Percentiles rank a stretch among this genome's conserved stretches.
These are phyloP conservation scores for Pestalotiopsis sp. DNA, from an alignment of 2,329 filamentous ascomycete species.

Conservation along the genomic window DNA sequence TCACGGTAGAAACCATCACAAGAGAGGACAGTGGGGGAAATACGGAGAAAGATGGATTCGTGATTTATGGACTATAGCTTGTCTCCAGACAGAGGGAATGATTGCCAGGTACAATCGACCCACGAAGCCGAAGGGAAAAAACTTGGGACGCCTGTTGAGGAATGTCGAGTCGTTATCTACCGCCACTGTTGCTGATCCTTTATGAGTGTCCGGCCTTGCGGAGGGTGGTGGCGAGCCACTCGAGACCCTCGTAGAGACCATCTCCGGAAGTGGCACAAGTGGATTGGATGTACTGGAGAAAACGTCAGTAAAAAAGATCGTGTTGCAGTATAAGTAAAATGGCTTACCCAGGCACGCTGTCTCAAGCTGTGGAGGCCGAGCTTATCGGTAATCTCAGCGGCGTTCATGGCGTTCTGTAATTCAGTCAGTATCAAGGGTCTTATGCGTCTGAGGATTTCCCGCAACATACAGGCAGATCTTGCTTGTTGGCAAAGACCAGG, in stretches of 20 bases:
- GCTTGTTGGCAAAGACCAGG: constrained; percentile 61
- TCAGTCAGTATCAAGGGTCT: neutral
- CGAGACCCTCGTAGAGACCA: constrained; percentile 98
- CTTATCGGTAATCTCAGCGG: constrained; percentile 99
- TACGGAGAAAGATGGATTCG: constrained; percentile 32
- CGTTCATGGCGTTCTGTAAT: constrained; percentile 95
- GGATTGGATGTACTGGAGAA: constrained; percentile 90
- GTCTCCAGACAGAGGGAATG: constrained; percentile 51
- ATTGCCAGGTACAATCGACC: constrained; percentile 62
- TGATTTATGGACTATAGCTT: constrained; percentile 57
- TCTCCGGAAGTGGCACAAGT: constrained; percentile 99
- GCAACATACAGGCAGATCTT: constrained; percentile 87
- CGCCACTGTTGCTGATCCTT: constrained; percentile 33
- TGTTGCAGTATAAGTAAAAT: constrained; percentile 2
- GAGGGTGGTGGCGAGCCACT: constrained; percentile 85
- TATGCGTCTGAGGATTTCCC: neutral
- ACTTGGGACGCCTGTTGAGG: constrained; percentile 44
- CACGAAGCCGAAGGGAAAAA: constrained; percentile 44
- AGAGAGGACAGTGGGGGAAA: constrained; percentile 27
- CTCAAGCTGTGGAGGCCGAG: constrained; percentile 98
- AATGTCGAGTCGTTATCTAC: constrained; percentile 32
- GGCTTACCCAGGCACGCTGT: constrained; percentile 95
- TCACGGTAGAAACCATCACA: constrained; percentile 30
- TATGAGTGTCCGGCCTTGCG: constrained; percentile 73
- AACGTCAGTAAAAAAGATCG: constrained; percentile 22